Conservation (phyloP, 805 yeast genomes). For the Saturnispora bothae region DNA sequence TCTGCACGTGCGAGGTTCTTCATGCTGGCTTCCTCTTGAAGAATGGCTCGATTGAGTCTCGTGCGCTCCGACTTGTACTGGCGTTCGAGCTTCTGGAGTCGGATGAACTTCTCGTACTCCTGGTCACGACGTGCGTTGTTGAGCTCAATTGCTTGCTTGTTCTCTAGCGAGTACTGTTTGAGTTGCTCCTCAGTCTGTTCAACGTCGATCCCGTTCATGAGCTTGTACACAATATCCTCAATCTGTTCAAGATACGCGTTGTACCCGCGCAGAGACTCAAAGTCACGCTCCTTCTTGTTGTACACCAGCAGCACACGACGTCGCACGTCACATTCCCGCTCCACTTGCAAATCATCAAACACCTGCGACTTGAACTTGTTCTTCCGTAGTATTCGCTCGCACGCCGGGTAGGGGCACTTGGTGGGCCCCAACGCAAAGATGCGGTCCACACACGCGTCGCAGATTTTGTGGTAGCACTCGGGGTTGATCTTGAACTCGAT, state of each 20-base stretch:
- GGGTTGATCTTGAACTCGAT: constrained; percentile 89
- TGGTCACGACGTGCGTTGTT: constrained; percentile 66
- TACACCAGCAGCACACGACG: constrained; percentile 65
- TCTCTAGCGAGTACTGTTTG: constrained; percentile 58
- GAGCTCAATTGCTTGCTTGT: constrained; percentile 64
- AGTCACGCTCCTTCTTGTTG: constrained; percentile 73
- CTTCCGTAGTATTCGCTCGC: constrained; percentile 79
- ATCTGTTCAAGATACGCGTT: constrained; percentile 76
- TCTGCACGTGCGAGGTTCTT: constrained; percentile 41
- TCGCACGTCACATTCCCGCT: constrained; percentile 85
- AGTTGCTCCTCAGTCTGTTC: constrained; percentile 59
- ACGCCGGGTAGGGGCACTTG: constrained; percentile 88
- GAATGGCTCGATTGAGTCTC: constrained; percentile 49
- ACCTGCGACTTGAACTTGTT: constrained; percentile 86
- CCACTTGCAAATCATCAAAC: constrained; percentile 84
- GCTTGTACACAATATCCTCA: constrained; percentile 69
- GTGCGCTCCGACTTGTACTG: constrained; percentile 61
- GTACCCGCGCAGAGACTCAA: constrained; percentile 46
- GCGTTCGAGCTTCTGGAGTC: constrained; percentile 57
- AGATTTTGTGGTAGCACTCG: constrained; percentile 95
- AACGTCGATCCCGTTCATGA: constrained; percentile 59
- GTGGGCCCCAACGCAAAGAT: constrained; percentile 93
- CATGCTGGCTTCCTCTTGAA: constrained; percentile 37
- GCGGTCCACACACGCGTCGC: constrained; percentile 94
- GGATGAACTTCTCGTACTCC: constrained; percentile 55